phyloP scores from a whole-genome alignment of 345 rosid genomes.

The Gossypium rotundifolium region DNA sequence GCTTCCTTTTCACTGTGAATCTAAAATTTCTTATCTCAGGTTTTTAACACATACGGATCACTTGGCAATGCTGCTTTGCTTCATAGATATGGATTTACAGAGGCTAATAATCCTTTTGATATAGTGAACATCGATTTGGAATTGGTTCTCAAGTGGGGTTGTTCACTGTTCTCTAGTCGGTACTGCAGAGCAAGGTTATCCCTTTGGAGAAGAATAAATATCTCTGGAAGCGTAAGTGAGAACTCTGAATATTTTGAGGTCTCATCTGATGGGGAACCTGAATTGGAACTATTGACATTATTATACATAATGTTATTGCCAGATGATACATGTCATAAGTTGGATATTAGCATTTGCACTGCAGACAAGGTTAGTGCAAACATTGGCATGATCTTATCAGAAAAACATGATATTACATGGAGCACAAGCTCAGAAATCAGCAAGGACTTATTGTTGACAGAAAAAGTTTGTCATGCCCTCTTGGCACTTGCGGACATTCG shows the following conservation, averaged over 20 bases:
- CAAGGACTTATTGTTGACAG: slow-evolving; percentile 44
- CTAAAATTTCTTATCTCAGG: slow-evolving; percentile 26
- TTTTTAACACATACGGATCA: slow-evolving; percentile 78
- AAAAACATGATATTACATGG: slow-evolving; percentile 23
- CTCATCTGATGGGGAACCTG: slow-evolving; percentile 62
- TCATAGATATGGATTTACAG: slow-evolving; percentile 90
- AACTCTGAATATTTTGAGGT: slow-evolving; percentile 76
- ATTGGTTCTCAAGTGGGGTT: slow-evolving; percentile 62
- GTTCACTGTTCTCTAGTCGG: slow-evolving; percentile 52
- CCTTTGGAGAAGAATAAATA: slow-evolving; percentile 62
- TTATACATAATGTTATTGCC: slow-evolving; percentile 54
- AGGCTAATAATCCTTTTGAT: slow-evolving; percentile 57
- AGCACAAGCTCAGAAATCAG: slow-evolving; percentile 31
- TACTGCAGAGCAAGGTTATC: slow-evolving; percentile 58
- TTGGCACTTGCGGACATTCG: slow-evolving; percentile 54
- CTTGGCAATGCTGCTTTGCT: slow-evolving; percentile 87
- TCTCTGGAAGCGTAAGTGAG: slow-evolving; percentile 56
- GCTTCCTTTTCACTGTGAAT: background rate
- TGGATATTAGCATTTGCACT: slow-evolving; percentile 47
- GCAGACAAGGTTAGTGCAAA: slow-evolving; percentile 19
- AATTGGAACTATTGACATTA: slow-evolving; percentile 57
- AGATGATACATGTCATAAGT: slow-evolving; percentile 35
- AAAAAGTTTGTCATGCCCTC: slow-evolving; percentile 57
- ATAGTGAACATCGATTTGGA: slow-evolving; percentile 85
- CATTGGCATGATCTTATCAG: slow-evolving; percentile 26